phyloP scores from a whole-genome alignment of 768 basidiomycete genomes.

The Tricholoma saponaceum region DNA sequence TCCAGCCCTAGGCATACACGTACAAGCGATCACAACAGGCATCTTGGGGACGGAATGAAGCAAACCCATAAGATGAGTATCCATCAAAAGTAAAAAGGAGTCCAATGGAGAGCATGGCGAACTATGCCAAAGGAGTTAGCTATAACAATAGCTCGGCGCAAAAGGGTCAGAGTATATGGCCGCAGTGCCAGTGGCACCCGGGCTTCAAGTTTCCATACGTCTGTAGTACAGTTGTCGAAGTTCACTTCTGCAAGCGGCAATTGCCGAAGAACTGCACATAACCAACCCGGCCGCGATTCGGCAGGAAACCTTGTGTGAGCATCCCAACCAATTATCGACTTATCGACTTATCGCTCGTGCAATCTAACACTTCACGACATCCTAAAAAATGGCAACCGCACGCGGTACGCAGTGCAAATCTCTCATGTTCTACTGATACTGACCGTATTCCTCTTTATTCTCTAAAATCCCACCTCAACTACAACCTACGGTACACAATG shows the following conservation, averaged over 20 bases:
- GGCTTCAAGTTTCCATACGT: too few species aligned
- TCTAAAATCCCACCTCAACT: not conserved
- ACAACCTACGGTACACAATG: not conserved
- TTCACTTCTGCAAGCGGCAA: conserved; percentile 17
- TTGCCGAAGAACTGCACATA: conserved; percentile 26
- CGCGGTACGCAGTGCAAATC: conserved; percentile 21
- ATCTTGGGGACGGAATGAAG: too few species aligned
- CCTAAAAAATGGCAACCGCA: conserved; percentile 30
- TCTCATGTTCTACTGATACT: conserved; percentile 4
- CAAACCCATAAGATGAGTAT: too few species aligned
- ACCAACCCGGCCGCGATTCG: conserved; percentile 15
- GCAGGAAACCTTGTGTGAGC: conserved; percentile 24
- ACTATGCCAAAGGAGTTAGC: too few species aligned
- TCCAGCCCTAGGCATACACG: too few species aligned
- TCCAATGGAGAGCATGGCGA: too few species aligned
- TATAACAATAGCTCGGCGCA: too few species aligned
- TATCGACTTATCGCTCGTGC: conserved; percentile 11
- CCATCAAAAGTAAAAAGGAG: too few species aligned
- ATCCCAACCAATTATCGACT: conserved; percentile 10
- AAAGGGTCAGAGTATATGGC: too few species aligned
- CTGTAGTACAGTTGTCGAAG: too few species aligned
- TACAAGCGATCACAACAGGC: too few species aligned
- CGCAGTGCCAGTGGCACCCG: too few species aligned
- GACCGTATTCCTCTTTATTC: not conserved
- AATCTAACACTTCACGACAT: conserved; percentile 23